Evolutionary conservation across 164 flowering plant species (phyloP).

Genomic region (Sextonia rubra): DNA sequence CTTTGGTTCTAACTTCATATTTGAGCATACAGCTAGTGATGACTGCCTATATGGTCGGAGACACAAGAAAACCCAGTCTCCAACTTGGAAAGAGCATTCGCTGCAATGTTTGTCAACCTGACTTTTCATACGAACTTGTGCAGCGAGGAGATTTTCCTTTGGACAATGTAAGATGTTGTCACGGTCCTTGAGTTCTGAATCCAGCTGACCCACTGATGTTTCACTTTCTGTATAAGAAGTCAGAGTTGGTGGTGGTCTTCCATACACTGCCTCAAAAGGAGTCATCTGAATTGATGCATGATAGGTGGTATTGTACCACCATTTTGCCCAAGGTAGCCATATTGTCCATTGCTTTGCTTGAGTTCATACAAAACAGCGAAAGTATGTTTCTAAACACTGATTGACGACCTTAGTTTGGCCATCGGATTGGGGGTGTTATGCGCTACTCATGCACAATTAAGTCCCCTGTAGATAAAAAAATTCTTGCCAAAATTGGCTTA

Average conservation of each 20-base stretch:
- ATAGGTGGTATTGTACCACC: background rate
- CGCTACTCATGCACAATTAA: background rate
- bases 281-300: background rate
- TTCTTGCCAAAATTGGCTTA: background rate
- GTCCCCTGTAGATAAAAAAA: background rate
- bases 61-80: background rate
- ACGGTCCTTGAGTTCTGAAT: background rate
- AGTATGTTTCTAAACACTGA: background rate
- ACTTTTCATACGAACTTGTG: background rate
- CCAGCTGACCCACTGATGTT: background rate
- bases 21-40: background rate
- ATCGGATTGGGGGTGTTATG: background rate
- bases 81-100: background rate
- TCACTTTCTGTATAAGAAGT: background rate
- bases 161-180: background rate
- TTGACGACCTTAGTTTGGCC: background rate
- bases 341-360: background rate
- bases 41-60: background rate
- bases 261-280: constrained; percentile 1
- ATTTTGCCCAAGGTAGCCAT: background rate
- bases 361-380: background rate
- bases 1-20: background rate
- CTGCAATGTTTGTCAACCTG: background rate
- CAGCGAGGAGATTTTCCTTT: background rate
- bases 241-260: background rate